These are phyloP conservation scores for Brassica nigra DNA, from an alignment of 345 rosid genomes.

Conservation along the genomic window DNA sequence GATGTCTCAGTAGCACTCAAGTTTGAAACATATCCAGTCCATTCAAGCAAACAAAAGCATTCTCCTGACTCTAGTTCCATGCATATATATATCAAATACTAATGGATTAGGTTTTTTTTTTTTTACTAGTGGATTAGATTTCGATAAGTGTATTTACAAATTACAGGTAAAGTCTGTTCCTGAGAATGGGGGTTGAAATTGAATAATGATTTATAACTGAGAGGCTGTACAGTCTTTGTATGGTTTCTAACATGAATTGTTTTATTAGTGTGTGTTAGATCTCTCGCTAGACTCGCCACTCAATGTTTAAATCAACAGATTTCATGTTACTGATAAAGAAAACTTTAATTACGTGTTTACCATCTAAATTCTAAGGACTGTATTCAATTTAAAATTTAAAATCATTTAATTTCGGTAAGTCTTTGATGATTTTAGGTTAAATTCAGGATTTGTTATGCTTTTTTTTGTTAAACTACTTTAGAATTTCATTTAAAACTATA, in stretches of 20 bases:
- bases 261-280: not conserved
- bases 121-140: not conserved
- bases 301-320: not conserved
- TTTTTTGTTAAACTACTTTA: too few relatives aligned
- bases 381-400: too few relatives aligned
- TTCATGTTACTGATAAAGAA: too few relatives aligned
- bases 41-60: conserved; percentile 16
- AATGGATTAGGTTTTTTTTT: not conserved
- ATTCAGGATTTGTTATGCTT: too few relatives aligned
- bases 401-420: too few relatives aligned
- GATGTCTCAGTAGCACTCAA: conserved; percentile 77
- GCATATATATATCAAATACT: not conserved
- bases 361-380: too few relatives aligned
- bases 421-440: too few relatives aligned
- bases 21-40: conserved; percentile 42
- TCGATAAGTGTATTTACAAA: not conserved
- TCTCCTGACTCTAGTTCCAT: not conserved
- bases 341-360: not conserved
- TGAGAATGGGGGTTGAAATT: conserved; percentile 19
- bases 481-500: too few relatives aligned
- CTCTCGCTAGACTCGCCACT: not conserved
- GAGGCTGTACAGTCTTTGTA: too few relatives aligned
- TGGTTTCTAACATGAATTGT: too few relatives aligned
- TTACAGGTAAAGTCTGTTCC: not conserved
- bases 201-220: not conserved